Conservation (phyloP, 495 filamentous ascomycete genomes). For the Aspergillus asperescens region DNA sequence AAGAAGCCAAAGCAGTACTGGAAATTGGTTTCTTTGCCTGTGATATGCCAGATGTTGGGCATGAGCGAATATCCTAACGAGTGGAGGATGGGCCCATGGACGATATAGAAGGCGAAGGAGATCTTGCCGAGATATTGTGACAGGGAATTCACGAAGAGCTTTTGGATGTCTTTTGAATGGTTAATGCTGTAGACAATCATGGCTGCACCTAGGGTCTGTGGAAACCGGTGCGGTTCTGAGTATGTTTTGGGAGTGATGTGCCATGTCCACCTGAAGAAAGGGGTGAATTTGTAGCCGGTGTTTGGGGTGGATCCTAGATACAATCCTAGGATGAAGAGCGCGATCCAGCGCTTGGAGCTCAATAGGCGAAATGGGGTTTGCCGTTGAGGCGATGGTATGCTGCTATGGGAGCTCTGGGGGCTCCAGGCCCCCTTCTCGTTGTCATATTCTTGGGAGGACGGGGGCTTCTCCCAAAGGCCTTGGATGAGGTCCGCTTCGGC, state of each 20-base stretch:
- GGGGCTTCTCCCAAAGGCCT: conserved; percentile 34
- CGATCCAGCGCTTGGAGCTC: conserved; percentile 51
- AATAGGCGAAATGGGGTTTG: conserved; percentile 34
- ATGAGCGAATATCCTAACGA: conserved; percentile 46
- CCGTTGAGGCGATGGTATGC: conserved; percentile 17
- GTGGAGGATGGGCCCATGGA: conserved; percentile 56
- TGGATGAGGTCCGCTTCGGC: conserved; percentile 53
- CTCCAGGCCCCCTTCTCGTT: conserved; percentile 19
- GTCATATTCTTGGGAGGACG: conserved; percentile 11
- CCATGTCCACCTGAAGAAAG: conserved; percentile 42
- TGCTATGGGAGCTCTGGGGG: conserved; percentile 12
- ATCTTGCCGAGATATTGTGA: conserved; percentile 60
- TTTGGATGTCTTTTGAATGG: conserved; percentile 48
- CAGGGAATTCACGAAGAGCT: conserved; percentile 48
- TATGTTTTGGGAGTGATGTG: conserved; percentile 39
- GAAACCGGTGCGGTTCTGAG: conserved; percentile 40
- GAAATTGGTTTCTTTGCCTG: conserved; percentile 48
- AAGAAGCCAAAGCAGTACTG: conserved; percentile 49
- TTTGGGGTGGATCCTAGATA: conserved; percentile 43
- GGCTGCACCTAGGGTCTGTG: conserved; percentile 48
- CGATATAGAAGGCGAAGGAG: conserved; percentile 60
- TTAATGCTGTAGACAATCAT: conserved; percentile 53
- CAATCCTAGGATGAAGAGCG: conserved; percentile 37
- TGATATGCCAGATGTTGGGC: conserved; percentile 49
- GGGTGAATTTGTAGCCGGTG: conserved; percentile 41